phyloP scores from a whole-genome alignment of 257 asterid species.

The Fraxinus quadrangulata region DNA sequence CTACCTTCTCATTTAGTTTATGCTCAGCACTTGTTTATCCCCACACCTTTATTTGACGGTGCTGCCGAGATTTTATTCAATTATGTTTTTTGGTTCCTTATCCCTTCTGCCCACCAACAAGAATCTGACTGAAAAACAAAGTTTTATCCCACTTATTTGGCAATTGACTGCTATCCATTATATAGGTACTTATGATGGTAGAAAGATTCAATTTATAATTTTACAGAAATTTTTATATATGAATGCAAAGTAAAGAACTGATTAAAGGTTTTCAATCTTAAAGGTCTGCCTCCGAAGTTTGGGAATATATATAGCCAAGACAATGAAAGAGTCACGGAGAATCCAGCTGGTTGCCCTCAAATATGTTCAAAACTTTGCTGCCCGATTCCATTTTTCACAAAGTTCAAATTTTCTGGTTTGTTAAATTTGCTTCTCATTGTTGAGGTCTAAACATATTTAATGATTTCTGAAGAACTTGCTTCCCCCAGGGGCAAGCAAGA shows the following conservation, averaged over 20 bases:
- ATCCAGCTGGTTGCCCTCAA: slow-evolving; percentile 25
- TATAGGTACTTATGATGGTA: neutral
- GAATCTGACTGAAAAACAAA: neutral
- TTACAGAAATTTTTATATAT: neutral
- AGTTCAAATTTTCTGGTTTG: slow-evolving; percentile 25
- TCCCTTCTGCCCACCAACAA: neutral
- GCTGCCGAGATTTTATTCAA: neutral
- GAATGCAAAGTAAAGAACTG: slow-evolving; percentile 3
- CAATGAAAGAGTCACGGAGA: slow-evolving; percentile 6
- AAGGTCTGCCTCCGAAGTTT: slow-evolving; percentile 36
- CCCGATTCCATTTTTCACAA: slow-evolving; percentile 9
- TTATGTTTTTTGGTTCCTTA: neutral
- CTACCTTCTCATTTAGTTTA: too few relatives aligned
- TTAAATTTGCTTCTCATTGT: neutral
- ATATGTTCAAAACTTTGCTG: neutral
- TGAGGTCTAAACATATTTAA: neutral
- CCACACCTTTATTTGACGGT: neutral
- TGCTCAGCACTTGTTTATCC: neutral
- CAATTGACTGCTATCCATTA: neutral
- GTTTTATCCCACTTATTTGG: neutral
- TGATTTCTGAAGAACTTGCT: neutral
- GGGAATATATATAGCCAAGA: slow-evolving; percentile 20
- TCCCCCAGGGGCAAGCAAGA: neutral
- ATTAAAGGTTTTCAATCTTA: slow-evolving; percentile 15
- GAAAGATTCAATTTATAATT: neutral